Base-by-base conservation (phyloP, 2,329 filamentous ascomycete species). In the Rasamsonia emersonii region DNA sequence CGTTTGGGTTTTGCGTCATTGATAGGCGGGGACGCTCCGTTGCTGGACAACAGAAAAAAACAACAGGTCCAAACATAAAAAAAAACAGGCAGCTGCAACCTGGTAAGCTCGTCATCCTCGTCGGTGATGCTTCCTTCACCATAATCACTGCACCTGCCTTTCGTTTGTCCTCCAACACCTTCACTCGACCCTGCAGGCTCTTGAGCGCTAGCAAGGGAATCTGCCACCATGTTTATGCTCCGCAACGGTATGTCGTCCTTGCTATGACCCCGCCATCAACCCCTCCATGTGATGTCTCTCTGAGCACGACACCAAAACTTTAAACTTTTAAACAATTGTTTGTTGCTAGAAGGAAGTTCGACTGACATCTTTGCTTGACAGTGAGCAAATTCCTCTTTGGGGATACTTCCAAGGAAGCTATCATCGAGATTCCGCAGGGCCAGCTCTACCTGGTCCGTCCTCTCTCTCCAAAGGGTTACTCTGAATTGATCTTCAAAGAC, bases 401-500 rank as follows among this genome's bases (percentile, higher is more conserved):
- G 44, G 86, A 93, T 58, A 76, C 75, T 51, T 85, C 78, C 56
- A 89, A 95, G 60, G 88, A 96, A 67, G 82, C 86, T 28, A 77
- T 98, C 54, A 86, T 94, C 62, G 88, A 96, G 57, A 79, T 98
- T 25, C 79, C 88, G 10, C 86, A 96, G 61, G 91, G 91, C 54
- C 88, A 96, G 61, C 84, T 98, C 26, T 98, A 95, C 61, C 81
- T 98, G 46, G 91, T 98, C 49, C 84, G 91, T 49, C 91, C 91
- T 8, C 75, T 86, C 30, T 96, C 89, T 5, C 86, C 89, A 36
- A 98, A 98, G 61, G 91, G 91, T 44, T 96, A 95, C 59, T 95
- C 89, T 2, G 91, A 98, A 62, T 86, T 96, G 55, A 93, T 98
- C 62, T 98, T 95, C 72, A 94, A 91, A 61, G 91, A 98, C 77